Conservation (phyloP, 148 eudicot genomes). For the Rhododendron ovatum region DNA sequence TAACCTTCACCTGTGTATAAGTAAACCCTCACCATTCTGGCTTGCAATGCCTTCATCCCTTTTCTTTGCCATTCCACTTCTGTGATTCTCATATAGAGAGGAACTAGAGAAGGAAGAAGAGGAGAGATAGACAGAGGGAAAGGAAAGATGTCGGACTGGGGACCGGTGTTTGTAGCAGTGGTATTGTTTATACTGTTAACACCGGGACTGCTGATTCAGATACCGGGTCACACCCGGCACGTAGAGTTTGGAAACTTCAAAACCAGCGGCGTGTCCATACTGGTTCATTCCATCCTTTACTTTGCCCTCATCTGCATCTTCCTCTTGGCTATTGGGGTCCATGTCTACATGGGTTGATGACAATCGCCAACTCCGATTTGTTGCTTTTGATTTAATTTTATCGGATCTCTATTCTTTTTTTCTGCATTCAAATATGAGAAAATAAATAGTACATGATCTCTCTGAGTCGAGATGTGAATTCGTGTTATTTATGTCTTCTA, state of each 20-base stretch:
- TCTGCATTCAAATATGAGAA: neutral
- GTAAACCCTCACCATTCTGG: neutral
- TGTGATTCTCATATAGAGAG: neutral
- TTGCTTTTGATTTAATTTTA: neutral
- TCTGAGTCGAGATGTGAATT: neutral
- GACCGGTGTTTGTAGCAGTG: conserved; percentile 31
- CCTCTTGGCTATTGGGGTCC: conserved; percentile 21
- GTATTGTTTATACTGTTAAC: conserved; percentile 25
- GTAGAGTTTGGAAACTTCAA: conserved; percentile 24
- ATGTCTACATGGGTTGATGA: conserved; percentile 11
- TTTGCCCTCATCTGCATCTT: conserved; percentile 25
- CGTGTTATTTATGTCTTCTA: neutral
- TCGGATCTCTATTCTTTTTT: neutral
- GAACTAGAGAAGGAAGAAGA: neutral
- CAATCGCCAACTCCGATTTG: neutral
- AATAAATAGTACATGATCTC: neutral
- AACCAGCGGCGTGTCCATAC: conserved; percentile 22
- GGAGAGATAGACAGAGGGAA: neutral
- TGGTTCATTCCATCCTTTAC: conserved; percentile 20
- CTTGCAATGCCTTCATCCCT: neutral
- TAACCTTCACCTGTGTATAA: neutral
- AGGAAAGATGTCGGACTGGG: conserved; percentile 27
- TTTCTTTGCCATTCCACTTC: neutral
- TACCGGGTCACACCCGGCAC: conserved; percentile 20
- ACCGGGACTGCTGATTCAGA: conserved; percentile 23